These are phyloP conservation scores for Cucumis melo DNA, from an alignment of 306 rosid species.

Conservation along the genomic window DNA sequence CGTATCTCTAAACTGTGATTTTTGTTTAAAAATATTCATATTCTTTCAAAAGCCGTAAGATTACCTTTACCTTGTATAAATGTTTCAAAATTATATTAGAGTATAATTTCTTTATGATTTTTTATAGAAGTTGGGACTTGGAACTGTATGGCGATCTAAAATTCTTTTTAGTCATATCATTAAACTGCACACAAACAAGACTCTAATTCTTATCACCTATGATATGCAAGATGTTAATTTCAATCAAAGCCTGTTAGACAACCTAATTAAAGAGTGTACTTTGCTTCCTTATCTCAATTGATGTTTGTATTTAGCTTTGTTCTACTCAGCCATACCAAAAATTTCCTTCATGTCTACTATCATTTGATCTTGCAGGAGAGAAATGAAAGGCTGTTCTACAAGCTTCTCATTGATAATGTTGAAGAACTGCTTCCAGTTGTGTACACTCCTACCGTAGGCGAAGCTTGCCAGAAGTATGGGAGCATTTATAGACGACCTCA, in stretches of 20 bases:
- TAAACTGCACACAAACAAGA: not conserved
- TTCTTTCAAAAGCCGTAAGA: too few relatives aligned
- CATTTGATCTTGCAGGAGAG: constrained; percentile 52
- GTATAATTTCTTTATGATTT: too few relatives aligned
- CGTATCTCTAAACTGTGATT: too few relatives aligned
- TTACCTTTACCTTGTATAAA: too few relatives aligned
- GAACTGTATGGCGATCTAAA: too few relatives aligned
- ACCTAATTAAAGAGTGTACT: not conserved
- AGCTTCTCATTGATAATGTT: constrained; percentile 72
- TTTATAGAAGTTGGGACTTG: too few relatives aligned
- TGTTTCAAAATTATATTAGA: too few relatives aligned
- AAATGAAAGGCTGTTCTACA: constrained; percentile 86
- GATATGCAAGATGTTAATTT: not conserved
- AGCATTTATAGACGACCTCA: constrained; percentile 86
- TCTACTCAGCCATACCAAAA: not conserved
- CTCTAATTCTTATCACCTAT: not conserved
- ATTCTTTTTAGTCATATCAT: not conserved
- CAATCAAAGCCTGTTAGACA: not conserved
- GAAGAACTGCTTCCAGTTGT: constrained; percentile 93
- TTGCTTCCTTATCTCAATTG: not conserved
- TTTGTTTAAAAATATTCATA: too few relatives aligned
- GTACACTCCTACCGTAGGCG: constrained; percentile 94
- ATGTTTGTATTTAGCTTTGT: not conserved
- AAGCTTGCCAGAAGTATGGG: constrained; percentile 97
- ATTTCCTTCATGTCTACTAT: constrained; percentile 5